These are phyloP conservation scores for Axilococcus clingmanii DNA, from an alignment of 139 green algal genomes.

Conservation along the genomic window DNA sequence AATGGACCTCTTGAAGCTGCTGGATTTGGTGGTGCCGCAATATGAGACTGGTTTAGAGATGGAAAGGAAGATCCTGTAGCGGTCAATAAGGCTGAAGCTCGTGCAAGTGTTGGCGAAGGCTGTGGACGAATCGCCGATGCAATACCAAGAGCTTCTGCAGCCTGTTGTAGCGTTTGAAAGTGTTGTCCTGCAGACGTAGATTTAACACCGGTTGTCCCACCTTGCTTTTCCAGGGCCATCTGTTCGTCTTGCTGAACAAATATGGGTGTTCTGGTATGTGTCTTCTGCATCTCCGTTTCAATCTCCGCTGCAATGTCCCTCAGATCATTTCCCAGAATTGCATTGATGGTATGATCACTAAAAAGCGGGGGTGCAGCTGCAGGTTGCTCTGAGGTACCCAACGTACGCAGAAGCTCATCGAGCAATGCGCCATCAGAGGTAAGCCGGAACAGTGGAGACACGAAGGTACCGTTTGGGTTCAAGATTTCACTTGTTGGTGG, in stretches of 20 bases:
- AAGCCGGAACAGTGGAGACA: too few species aligned
- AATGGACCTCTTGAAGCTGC: background rate
- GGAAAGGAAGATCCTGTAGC: too few species aligned
- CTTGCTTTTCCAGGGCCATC: background rate
- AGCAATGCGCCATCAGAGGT: conserved; percentile 6
- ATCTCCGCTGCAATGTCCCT: conserved; percentile 3
- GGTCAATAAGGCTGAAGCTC: too few species aligned
- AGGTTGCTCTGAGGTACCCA: background rate
- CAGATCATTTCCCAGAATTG: conserved; percentile 9
- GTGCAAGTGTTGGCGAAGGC: too few species aligned
- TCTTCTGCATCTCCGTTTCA: background rate
- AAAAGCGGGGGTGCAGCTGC: conserved; percentile 3
- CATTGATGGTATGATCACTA: conserved; percentile 7
- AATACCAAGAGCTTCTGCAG: too few species aligned
- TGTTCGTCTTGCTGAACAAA: background rate
- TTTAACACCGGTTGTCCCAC: too few species aligned
- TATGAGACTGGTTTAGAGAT: too few species aligned
- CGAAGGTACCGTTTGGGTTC: too few species aligned
- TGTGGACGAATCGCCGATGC: too few species aligned
- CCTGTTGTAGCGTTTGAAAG: too few species aligned
- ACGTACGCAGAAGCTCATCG: background rate
- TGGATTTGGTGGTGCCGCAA: background rate
- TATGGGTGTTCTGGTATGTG: background rate
- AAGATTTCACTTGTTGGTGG: too few species aligned
- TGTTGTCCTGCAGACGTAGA: too few species aligned